phyloP scores from a whole-genome alignment of 225 moss, liverwort and hornwort genomes.

The Lunularia cruciata region DNA sequence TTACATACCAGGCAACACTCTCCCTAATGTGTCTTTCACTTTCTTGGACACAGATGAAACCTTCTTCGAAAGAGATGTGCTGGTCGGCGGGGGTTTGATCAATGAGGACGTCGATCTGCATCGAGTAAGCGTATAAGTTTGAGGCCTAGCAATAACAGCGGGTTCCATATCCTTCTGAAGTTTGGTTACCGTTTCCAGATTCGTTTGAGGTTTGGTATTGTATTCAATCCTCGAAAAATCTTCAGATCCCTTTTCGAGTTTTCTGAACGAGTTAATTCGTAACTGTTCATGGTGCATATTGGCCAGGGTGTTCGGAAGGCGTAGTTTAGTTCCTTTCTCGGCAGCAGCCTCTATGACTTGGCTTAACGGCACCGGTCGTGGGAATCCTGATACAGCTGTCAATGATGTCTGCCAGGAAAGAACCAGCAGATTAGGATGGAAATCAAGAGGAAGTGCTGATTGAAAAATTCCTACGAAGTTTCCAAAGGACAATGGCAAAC shows the following conservation, averaged over 20 bases:
- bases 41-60: constrained; percentile 87
- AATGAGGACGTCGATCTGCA: constrained; percentile 68
- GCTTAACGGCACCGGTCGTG: constrained; percentile 30
- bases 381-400: constrained; percentile 3
- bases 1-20: constrained; percentile 73
- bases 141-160: background rate
- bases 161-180: background rate
- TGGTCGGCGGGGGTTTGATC: constrained; percentile 53
- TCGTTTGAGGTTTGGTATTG: constrained; percentile 5
- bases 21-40: constrained; percentile 83
- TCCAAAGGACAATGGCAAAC: background rate
- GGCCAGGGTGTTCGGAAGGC: constrained; percentile 9
- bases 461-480: too few species aligned
- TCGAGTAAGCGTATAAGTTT: constrained; percentile 29
- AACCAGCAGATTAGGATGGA: background rate
- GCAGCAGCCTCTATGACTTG: constrained; percentile 50
- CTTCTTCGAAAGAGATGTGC: constrained; percentile 70
- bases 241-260: constrained; percentile 7
- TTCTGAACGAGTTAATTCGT: background rate
- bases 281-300: background rate
- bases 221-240: constrained; percentile 7
- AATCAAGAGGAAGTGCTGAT: background rate
- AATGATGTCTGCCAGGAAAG: background rate
- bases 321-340: constrained; percentile 26
- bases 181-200: constrained; percentile 1